Conservation (phyloP, 2,329 filamentous ascomycete species). For the Claviceps pazoutovae region DNA sequence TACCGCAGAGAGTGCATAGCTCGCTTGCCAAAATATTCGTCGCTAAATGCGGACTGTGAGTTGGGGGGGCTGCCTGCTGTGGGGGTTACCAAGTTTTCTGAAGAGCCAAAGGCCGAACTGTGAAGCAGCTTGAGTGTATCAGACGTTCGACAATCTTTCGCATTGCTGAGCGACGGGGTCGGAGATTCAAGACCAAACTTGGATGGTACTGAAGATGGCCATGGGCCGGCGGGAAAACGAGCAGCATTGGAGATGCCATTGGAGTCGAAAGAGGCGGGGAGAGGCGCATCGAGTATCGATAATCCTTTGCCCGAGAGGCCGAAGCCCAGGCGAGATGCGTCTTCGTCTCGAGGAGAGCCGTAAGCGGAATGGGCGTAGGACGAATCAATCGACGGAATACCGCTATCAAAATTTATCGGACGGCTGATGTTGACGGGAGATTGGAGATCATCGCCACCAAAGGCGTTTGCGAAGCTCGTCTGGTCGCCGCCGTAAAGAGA, state of each 20-base stretch:
- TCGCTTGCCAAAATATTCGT: constrained; percentile 57
- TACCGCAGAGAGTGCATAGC: constrained; percentile 55
- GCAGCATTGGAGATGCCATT: constrained; percentile 89
- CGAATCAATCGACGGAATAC: constrained; percentile 44
- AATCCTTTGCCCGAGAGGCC: constrained; percentile 63
- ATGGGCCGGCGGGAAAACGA: constrained; percentile 61
- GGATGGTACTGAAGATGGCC: constrained; percentile 83
- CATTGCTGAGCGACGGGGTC: constrained; percentile 55
- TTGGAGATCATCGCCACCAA: constrained; percentile 25
- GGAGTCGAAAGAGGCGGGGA: constrained; percentile 91
- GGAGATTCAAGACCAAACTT: constrained; percentile 84
- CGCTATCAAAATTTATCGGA: constrained; percentile 40
- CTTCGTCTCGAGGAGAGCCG: constrained; percentile 69
- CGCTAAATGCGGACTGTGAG: constrained; percentile 37
- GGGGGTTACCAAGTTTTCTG: constrained; percentile 45
- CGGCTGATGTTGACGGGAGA: constrained; percentile 27
- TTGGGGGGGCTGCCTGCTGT: constrained; percentile 32
- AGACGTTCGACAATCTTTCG: constrained; percentile 45
- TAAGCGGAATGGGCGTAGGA: constrained; percentile 50
- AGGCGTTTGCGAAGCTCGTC: constrained; percentile 24
- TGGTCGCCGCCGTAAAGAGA: constrained; percentile 32
- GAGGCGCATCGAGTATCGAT: constrained; percentile 84
- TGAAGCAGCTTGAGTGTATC: constrained; percentile 52
- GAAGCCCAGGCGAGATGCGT: constrained; percentile 44
- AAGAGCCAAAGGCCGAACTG: constrained; percentile 53